Conservation (phyloP, 345 rosid species). For the Kandelia obovata region DNA sequence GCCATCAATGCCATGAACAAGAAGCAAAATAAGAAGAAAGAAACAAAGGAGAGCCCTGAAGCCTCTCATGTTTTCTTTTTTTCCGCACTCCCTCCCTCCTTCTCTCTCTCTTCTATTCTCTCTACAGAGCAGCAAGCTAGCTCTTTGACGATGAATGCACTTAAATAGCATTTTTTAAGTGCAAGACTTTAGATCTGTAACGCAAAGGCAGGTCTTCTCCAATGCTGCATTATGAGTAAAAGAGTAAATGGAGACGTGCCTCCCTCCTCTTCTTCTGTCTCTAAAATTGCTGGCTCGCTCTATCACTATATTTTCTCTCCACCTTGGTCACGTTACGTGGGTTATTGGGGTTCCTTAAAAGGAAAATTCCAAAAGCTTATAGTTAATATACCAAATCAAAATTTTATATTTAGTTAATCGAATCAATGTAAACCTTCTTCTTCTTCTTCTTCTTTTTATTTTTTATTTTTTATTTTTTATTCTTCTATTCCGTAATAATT, state of each 20-base stretch:
- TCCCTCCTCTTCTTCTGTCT: neutral
- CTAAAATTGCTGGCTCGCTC: neutral
- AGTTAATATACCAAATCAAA: no score
- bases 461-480: no score
- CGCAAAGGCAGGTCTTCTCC: neutral
- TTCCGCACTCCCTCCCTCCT: neutral
- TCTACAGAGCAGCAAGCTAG: neutral
- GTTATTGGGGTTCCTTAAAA: no score
- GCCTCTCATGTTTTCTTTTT: constrained; percentile 30
- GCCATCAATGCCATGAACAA: constrained; percentile 50
- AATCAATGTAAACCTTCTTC: no score
- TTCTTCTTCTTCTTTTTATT: no score
- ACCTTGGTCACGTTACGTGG: neutral
- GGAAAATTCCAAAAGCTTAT: no score
- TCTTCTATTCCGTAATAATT: no score
- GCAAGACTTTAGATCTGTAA: neutral
- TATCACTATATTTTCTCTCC: neutral
- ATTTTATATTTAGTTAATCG: no score
- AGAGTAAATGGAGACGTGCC: neutral
- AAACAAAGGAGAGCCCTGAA: constrained; percentile 27
- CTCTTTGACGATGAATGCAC: neutral
- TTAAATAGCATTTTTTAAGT: neutral
- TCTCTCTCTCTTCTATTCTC: no score
- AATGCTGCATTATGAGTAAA: neutral
- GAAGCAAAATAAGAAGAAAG: constrained; percentile 37